Evolutionary conservation across 371 early-diverging fungal species (phyloP), one percentile per base, ranked within the genome.

Genomic region (Mortierella polycephala): DNA sequence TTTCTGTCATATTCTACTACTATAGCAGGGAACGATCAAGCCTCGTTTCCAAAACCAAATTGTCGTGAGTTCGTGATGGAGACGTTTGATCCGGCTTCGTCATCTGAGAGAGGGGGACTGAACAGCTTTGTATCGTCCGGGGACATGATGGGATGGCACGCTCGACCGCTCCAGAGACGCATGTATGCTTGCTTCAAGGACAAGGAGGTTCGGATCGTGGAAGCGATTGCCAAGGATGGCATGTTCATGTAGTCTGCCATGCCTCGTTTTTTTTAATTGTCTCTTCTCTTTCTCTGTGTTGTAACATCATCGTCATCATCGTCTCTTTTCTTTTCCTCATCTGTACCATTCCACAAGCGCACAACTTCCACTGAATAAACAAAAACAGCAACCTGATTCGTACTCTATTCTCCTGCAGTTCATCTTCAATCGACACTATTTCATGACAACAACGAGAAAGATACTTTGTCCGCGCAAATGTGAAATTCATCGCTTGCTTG

Each of bases 41-140:
- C 30, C 30, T 54, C 74, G 5, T 83, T 85, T 64, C 77, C 84
- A 16, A 69, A 84, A 55, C 87, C 89, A 3, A 71, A 71, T 1
- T 81, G 59, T n/a, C 82, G 83, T 53, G 89, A 89, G 69, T 86
- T 85, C 69, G 77, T 89, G 2, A 62, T 87, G n/a, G 77, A 77
- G 51, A 71, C 72, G n/a, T 77, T 77, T 44, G 77, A 77, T n/a
- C 77, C 61, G 6, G 9, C 60, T 12, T 49, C 61, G 16, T 47
- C 59, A 16, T 39, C 54, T 6, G 51, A 55, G 10, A 57, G 62
- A 1, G 30, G 41, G 30, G 51, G 57, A 7, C 55, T 60, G 10
- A 62, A 62, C 30, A 30, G 30, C n/a, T 58, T 54, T 44, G 66
- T 62, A n/a, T 40, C 75, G 0, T 64, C 69, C 4, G 63, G 60